phyloP scores from a whole-genome alignment of 352 stramenopile species.

The Phytophthora agathidicida region DNA sequence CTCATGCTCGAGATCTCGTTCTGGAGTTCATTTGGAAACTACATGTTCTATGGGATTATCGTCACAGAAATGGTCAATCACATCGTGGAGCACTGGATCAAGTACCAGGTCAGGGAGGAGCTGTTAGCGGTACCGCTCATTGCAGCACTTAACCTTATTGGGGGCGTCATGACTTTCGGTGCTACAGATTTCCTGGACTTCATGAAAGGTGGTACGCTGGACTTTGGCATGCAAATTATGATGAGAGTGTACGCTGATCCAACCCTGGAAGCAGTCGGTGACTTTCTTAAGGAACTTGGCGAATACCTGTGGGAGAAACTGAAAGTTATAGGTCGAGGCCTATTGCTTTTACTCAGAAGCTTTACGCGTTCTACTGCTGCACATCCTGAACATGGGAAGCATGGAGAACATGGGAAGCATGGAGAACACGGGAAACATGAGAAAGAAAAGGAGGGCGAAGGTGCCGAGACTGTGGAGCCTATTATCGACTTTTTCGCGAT shows the following conservation, averaged over 20 bases:
- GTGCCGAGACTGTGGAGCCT: constrained; percentile 94
- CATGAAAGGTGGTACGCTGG: constrained; percentile 93
- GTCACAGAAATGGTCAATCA: constrained; percentile 91
- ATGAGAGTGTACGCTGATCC: constrained; percentile 92
- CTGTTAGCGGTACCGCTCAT: constrained; percentile 92
- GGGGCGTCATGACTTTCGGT: constrained; percentile 94
- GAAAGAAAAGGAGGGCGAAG: constrained; percentile 52
- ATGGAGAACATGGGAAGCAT: constrained; percentile 49
- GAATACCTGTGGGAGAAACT: constrained; percentile 43
- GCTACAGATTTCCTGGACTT: constrained; percentile 97
- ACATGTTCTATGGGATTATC: constrained; percentile 97
- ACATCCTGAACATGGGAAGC: no score
- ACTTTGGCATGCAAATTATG: constrained; percentile 96
- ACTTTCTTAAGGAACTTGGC: constrained; percentile 56
- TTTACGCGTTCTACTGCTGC: constrained; percentile 55
- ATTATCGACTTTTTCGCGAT: constrained; percentile 94
- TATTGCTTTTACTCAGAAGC: constrained; percentile 55
- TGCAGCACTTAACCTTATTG: constrained; percentile 89
- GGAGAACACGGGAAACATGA: constrained; percentile 45
- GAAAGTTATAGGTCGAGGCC: constrained; percentile 37
- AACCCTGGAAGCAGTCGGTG: constrained; percentile 76
- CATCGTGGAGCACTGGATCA: constrained; percentile 89
- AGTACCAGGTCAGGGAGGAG: constrained; percentile 91
- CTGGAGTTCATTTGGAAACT: constrained; percentile 93
- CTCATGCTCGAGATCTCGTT: constrained; percentile 97